Conservation (phyloP, 495 filamentous ascomycete species). For the Evernia prunastri region DNA sequence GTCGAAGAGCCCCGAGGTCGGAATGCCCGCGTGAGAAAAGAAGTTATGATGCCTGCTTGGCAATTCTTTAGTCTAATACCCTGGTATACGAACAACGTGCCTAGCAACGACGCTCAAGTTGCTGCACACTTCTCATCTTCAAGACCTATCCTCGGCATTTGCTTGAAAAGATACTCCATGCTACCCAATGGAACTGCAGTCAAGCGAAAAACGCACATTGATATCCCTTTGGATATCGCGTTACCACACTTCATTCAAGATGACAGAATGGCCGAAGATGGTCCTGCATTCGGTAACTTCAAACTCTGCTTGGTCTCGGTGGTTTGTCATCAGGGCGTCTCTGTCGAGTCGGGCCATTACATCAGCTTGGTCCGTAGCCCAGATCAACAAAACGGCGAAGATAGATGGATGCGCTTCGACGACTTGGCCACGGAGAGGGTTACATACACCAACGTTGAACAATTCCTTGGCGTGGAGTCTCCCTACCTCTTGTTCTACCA, state of each 20-base stretch:
- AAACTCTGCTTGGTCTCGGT: conserved; percentile 84
- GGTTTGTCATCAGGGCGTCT: conserved; percentile 84
- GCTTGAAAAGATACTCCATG: conserved; percentile 84
- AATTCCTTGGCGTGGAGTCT: conserved; percentile 70
- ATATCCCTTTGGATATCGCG: conserved; percentile 84
- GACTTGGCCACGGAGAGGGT: conserved; percentile 71
- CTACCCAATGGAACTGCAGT: conserved; percentile 57
- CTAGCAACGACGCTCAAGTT: conserved; percentile 61
- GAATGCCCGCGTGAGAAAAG: conserved; percentile 45
- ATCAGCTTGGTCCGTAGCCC: conserved; percentile 64
- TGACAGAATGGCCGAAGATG: conserved; percentile 58
- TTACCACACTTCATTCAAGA: conserved; percentile 86
- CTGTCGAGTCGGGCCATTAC: conserved; percentile 89
- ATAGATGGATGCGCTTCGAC: conserved; percentile 85
- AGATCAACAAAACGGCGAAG: conserved; percentile 43
- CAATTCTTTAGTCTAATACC: conserved; percentile 90
- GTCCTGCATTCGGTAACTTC: conserved; percentile 69
- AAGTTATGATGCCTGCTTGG: conserved; percentile 91
- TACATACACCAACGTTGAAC: conserved; percentile 66
- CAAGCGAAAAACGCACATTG: conserved; percentile 71
- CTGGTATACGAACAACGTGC: conserved; percentile 64
- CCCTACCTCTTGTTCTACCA: conserved; percentile 96
- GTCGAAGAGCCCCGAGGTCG: conserved; percentile 35
- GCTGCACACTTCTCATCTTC: conserved; percentile 65
- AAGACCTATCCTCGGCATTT: conserved; percentile 82